A percentile compares a stretch with the other conserved stretches of the same genome.
phyloP scores from a whole-genome alignment of 2,329 filamentous ascomycete species.

The Venturia effusa region DNA sequence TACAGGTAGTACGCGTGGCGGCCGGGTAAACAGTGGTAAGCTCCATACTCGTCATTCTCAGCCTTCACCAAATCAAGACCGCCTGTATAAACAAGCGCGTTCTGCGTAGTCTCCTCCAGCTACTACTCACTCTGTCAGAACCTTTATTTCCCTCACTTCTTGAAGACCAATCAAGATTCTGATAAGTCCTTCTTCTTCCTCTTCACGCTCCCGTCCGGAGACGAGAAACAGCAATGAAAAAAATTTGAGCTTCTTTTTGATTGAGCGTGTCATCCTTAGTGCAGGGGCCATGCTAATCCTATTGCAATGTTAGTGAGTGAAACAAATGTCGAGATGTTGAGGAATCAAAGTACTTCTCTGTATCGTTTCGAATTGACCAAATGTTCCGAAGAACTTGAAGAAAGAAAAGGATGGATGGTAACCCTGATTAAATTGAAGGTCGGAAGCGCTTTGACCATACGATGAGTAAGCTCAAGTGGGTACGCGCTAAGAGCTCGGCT shows the following conservation, averaged over 20 bases:
- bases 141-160: no score
- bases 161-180: no score
- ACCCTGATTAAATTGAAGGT: neutral
- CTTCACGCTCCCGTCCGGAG: neutral
- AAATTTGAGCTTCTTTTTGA: constrained; percentile 58
- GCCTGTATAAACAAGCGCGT: no score
- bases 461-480: neutral
- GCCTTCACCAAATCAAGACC: no score
- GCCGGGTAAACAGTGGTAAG: no score
- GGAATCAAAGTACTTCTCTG: no score
- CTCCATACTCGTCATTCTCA: no score
- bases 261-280: constrained; percentile 92
- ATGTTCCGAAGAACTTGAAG: neutral
- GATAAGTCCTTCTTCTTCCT: neutral
- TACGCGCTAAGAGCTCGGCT: no score
- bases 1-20: neutral
- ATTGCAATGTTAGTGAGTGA: no score
- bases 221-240: constrained; percentile 36
- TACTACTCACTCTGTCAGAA: neutral
- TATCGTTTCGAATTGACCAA: constrained; percentile 7
- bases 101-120: no score
- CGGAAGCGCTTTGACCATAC: neutral
- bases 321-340: no score
- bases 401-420: no score
- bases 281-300: constrained; percentile 50